Evolutionary conservation across 148 eudicot species (phyloP), one percentile per base, ranked within the genome.

Genomic region (Tetragonia tetragonoides): DNA sequence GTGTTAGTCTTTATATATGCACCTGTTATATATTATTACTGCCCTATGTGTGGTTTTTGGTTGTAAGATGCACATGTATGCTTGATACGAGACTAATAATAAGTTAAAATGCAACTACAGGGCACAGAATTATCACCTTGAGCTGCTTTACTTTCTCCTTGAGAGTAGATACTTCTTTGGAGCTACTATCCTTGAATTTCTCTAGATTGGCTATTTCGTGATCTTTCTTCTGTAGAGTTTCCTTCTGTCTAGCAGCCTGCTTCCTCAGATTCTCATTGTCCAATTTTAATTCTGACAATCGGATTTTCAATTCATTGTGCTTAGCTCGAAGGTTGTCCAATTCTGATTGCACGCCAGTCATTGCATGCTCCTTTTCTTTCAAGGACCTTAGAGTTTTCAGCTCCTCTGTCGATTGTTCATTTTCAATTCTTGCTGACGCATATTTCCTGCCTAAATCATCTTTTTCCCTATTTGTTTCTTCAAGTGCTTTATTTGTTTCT

Each of bases 231-330:
- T 81, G 85, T 62, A 88, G 77, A 67, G 76, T 81, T 69, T 77
- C 85, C 78, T 87, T 85, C 79, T 89, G 88, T 72, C 84, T 78
- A 69, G 73, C 56, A 42, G 86, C 79, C 82, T 87, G 86, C 85
- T 88, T 88, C 79, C 81, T 85, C 83, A 94, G 81, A 44, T 81
- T 87, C 75, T 86, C 94, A 62, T 84, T 89, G 81, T 91, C 96
- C 70, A 60, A 72, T 68, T 91, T 90, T 57, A 81, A 79, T 78
- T 87, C 87, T 34, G 69, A 74, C 85, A 86, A 74, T 49, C 77
- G 77, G 57, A 73, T 82, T 70, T 86, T 88, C 78, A 87, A 66
- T 44, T 87, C 93, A 67, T 83, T 84, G 67, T 86, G 85, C 75
- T 87, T 89, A 51, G 71, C 74, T 78, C 76, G 88, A 66, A 87